Percentiles rank a stretch among this genome's conserved stretches.
Conservation (phyloP, 768 basidiomycete genomes). For the Glaciozyma martinii region DNA sequence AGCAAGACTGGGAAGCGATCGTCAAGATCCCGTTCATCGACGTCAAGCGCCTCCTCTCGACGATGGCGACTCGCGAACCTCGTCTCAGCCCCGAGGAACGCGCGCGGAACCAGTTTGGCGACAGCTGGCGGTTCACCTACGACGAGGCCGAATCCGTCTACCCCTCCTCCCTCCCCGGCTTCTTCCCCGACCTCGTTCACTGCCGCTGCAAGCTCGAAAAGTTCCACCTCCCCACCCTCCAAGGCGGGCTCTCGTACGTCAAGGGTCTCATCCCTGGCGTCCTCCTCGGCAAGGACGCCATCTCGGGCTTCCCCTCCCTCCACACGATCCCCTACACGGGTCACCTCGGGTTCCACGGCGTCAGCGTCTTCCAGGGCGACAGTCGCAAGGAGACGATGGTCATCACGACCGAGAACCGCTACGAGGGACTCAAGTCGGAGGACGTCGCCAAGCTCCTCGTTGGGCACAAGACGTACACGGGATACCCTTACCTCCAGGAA, state of each 20-base stretch:
- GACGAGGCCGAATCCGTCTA: conserved; percentile 56
- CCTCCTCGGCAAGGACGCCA: conserved; percentile 67
- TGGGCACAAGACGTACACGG: conserved; percentile 65
- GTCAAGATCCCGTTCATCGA: conserved; percentile 99
- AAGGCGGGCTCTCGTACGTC: conserved; percentile 65
- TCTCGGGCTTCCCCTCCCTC: conserved; percentile 94
- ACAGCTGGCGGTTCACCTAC: conserved; percentile 69
- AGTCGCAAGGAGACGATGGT: conserved; percentile 90
- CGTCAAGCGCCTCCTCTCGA: conserved; percentile 60
- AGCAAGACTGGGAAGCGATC: conserved; percentile 96
- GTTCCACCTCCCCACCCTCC: conserved; percentile 77
- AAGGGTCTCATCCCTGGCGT: conserved; percentile 84
- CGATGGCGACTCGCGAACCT: conserved; percentile 53
- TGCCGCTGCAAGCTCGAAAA: conserved; percentile 71
- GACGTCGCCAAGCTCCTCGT: conserved; percentile 67
- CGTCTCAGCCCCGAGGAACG: conserved; percentile 62
- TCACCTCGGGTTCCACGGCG: conserved; percentile 69
- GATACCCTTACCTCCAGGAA: conserved; percentile 95
- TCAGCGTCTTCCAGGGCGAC: conserved; percentile 86
- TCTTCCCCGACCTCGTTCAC: conserved; percentile 79
- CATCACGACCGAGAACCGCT: conserved; percentile 65
- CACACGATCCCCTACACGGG: conserved; percentile 75
- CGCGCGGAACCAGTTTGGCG: conserved; percentile 64
- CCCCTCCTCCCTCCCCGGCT: conserved; percentile 84
- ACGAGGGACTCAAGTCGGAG: conserved; percentile 56